Evolutionary conservation across 208 protist genomes (phyloP).

Genomic region (Trypanosoma cruzi): DNA sequence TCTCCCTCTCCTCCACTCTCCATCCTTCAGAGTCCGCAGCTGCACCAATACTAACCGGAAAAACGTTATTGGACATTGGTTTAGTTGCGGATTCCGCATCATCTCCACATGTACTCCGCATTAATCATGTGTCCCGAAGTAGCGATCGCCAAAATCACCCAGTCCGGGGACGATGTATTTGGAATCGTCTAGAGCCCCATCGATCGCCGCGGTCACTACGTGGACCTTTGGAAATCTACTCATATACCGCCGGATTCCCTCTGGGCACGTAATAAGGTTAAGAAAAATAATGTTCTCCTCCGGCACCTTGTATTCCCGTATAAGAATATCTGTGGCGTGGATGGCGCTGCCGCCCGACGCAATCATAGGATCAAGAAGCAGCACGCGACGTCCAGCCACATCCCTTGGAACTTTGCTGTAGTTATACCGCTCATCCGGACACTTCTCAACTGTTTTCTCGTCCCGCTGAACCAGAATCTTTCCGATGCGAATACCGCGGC

Average conservation of each 20-base stretch:
- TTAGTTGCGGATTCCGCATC: neutral
- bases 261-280: slow-evolving; percentile 93
- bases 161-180: slow-evolving; percentile 97
- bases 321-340: slow-evolving; percentile 79
- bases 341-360: slow-evolving; percentile 93
- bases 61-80: neutral
- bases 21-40: neutral
- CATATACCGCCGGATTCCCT: slow-evolving; percentile 77
- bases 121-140: slow-evolving; percentile 92
- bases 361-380: slow-evolving; percentile 98
- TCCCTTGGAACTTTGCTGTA: slow-evolving; percentile 97
- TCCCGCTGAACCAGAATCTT: slow-evolving; percentile 99
- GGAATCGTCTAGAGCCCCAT: slow-evolving; percentile 89
- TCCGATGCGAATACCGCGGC: slow-evolving; percentile 96
- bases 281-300: slow-evolving; percentile 97
- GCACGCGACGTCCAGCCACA: slow-evolving; percentile 86
- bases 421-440: slow-evolving; percentile 89
- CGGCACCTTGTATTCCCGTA: slow-evolving; percentile 75
- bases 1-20: neutral
- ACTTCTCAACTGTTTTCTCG: slow-evolving; percentile 88
- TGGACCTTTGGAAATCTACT: slow-evolving; percentile 78
- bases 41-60: neutral
- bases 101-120: neutral
- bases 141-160: slow-evolving; percentile 97
- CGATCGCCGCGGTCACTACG: slow-evolving; percentile 93